Evolutionary conservation across 176 grass and related monocot species (phyloP), one percentile per base, ranked within the genome.

Genomic region (Zoysia japonica): DNA sequence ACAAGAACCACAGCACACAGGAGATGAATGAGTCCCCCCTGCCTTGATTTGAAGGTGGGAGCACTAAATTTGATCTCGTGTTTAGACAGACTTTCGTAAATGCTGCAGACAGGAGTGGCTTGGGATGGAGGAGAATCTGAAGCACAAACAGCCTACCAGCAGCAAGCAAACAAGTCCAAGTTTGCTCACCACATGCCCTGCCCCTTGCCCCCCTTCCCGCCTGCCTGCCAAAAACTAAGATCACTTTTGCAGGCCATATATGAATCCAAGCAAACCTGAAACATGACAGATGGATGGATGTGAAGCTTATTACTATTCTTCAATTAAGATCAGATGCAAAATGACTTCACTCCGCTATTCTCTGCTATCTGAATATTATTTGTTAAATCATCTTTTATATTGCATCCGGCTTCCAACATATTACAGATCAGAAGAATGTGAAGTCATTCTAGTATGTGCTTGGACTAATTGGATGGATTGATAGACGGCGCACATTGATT

Each of bases 261-360:
- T 5, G 54, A 65, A 65, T n/a, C 65, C 71, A 55, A 28, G 28
- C 28, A 28, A 68, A 67, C 65, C 47, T n/a, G 16, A 44, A 67
- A 82, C 40, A 82, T 56, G 78, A 79, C 68, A 67, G 85, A 82
- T 47, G 55, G 74, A 82, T 66, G 38, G 61, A 81, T 52, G 64
- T 55, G 52, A 55, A 17, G 44, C 28, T 28, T 45, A 45, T 45
- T 45, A 45, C 6, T 45, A 45, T 4, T 45, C 44, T 49, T 49
- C 28, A 55, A 16, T 17, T 17, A 55, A 7, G 5, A 57, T 28
- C 28, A 28, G 19, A 57, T 16, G 55, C 17, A 20, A 59, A 59
- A 6, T 55, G 14, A 16, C 28, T 28, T 35, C 14, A 11, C 8
- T 3, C 9, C 35, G 28, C 19, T 61, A 3, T 13, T 61, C 35